Conservation (phyloP, 176 grass and related monocot species). For the Bromus sterilis region DNA sequence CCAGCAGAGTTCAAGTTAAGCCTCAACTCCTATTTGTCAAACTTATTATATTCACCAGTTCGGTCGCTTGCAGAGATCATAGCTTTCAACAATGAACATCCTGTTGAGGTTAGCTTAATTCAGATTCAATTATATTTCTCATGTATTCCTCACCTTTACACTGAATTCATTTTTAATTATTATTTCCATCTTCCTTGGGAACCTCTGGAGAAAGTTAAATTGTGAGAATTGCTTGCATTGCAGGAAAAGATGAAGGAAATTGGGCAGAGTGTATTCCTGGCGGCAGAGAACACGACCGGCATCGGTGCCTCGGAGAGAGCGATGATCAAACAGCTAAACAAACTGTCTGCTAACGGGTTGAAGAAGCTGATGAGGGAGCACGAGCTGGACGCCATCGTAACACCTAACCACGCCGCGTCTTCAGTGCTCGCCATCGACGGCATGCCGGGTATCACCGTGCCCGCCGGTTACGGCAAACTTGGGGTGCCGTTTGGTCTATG, state of each 20-base stretch:
- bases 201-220: neutral
- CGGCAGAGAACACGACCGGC: slow-evolving; percentile 35
- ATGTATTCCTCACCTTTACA: neutral
- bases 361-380: slow-evolving; percentile 39
- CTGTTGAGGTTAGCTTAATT: slow-evolving; percentile 15
- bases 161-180: neutral
- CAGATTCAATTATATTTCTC: neutral
- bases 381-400: slow-evolving; percentile 35
- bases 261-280: slow-evolving; percentile 36
- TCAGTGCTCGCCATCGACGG: slow-evolving; percentile 38
- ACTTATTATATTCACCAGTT: slow-evolving; percentile 39
- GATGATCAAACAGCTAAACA: slow-evolving; percentile 26
- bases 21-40: slow-evolving; percentile 41
- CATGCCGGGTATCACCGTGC: slow-evolving; percentile 53
- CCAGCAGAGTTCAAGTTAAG: slow-evolving; percentile 52
- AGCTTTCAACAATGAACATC: slow-evolving; percentile 54
- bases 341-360: slow-evolving; percentile 31
- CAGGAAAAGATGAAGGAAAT: slow-evolving; percentile 52
- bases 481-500: slow-evolving; percentile 51
- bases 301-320: slow-evolving; percentile 7
- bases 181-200: neutral
- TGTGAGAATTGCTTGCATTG: neutral
- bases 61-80: slow-evolving; percentile 49
- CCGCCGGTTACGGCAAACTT: slow-evolving; percentile 29
- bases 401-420: neutral